phyloP scores from a whole-genome alignment of 225 moss, liverwort and hornwort genomes.

The Rhytidiadelphus loreus region DNA sequence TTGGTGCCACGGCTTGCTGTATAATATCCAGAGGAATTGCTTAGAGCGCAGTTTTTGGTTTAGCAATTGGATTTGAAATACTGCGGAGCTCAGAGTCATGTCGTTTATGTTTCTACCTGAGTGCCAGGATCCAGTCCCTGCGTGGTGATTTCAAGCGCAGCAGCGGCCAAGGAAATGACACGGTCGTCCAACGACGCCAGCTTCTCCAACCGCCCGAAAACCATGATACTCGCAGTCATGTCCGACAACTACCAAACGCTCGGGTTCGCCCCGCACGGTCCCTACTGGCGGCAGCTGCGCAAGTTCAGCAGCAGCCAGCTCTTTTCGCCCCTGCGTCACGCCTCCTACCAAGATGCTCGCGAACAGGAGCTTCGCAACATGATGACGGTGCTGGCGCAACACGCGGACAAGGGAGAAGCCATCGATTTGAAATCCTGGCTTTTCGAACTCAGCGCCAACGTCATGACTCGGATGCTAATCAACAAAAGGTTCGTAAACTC shows the following conservation, averaged over 20 bases:
- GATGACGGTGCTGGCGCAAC: not conserved
- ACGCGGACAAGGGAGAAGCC: not conserved
- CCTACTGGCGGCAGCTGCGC: not conserved
- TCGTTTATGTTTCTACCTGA: not conserved
- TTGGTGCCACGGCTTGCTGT: not conserved
- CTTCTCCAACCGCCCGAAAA: not conserved
- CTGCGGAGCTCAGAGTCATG: not conserved
- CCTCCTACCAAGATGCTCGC: not conserved
- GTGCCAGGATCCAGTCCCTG: not conserved
- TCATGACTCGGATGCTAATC: not conserved
- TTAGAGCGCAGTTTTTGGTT: not conserved
- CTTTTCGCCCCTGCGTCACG: not conserved
- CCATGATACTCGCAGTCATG: not conserved
- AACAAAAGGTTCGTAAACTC: not conserved
- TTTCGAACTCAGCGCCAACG: not conserved
- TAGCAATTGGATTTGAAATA: not conserved
- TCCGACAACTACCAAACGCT: not conserved
- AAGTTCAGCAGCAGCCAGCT: not conserved
- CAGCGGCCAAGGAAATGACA: not conserved
- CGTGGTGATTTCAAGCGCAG: not conserved
- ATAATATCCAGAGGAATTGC: not conserved
- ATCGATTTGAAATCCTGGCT: not conserved
- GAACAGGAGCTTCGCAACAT: not conserved
- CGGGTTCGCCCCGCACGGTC: not conserved
- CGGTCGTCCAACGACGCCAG: not conserved